Base-by-base conservation (phyloP, 2,329 filamentous ascomycete species). In the Calonectria fujianensis region DNA sequence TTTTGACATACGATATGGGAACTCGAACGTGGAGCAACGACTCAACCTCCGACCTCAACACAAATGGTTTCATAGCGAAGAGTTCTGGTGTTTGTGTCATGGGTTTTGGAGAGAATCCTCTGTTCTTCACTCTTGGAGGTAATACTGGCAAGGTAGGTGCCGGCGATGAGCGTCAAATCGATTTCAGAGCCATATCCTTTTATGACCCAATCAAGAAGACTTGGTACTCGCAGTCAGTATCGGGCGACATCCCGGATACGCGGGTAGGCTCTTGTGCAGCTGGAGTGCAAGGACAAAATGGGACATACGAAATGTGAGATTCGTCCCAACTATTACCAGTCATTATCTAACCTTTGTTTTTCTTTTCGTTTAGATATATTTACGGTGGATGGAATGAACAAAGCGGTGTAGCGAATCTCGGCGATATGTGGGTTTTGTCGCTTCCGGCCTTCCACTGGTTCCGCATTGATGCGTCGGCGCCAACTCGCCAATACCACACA, bases 381-480 rank as follows among this genome's bases (percentile, higher is more conserved):
- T 63, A 63, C 18, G 57, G 57, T n/a, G 57, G 57, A 41, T 39
- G 24, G 7, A 63, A 63, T 16, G 57, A 63, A 14, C 27, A 63
- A 18, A 29, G 20, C 14, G 16, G 35, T 9, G 41, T 41, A 29
- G 57, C 32, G 2, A 18, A 63, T 16, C 57, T 63, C 3, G 7
- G 57, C 4, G 57, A 63, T 18, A 63, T 63, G 37, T 63, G 57
- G 57, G 37, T 63, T 41, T 29, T 63, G 8, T 63, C 57, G 3
- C 32, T 63, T 20, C 57, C 57, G 16, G 57, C 13, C 14, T 63
- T 63, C 27, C 57, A 24, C n/a, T 63, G 57, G 57, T 63, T 63
- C 24, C 57, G 57, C 14, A 41, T 63, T 24, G 37, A 63, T 13
- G 57, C 24, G n/a, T 10, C 35, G 10, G 24, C 57, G 18, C 37